Conservation (phyloP, 139 green algal genomes). For the Asterochloris erici region DNA sequence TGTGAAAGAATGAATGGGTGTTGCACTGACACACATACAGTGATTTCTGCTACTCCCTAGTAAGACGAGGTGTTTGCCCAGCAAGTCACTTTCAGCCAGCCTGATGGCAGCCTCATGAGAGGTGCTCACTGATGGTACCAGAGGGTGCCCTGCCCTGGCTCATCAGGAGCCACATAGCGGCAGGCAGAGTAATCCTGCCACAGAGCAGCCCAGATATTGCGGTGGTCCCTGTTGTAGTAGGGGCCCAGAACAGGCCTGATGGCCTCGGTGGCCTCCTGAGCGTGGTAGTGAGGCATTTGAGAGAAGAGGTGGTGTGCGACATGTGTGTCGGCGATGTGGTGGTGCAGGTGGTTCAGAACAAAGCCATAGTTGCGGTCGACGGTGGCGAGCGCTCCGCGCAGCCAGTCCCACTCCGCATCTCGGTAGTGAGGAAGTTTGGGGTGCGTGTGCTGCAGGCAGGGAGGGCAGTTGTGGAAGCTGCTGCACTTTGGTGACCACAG, state of each 20-base stretch:
- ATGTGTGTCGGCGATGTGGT: constrained; percentile 92
- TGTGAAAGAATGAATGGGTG: too few relatives aligned
- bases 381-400: constrained; percentile 82
- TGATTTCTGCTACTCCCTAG: too few relatives aligned
- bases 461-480: too few relatives aligned
- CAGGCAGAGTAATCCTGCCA: constrained; percentile 60
- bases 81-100: too few relatives aligned
- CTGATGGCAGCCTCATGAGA: too few relatives aligned
- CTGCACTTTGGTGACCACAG: too few relatives aligned
- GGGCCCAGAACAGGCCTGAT: constrained; percentile 71
- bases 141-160: constrained; percentile 27
- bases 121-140: constrained; percentile 45
- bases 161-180: constrained; percentile 54
- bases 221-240: constrained; percentile 71
- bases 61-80: too few relatives aligned
- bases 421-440: constrained; percentile 78
- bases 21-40: too few relatives aligned
- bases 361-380: constrained; percentile 85
- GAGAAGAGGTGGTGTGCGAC: constrained; percentile 93
- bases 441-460: constrained; percentile 44
- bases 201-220: constrained; percentile 59
- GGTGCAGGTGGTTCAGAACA: constrained; percentile 65
- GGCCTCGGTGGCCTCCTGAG: constrained; percentile 73
- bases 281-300: constrained; percentile 91
- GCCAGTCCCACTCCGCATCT: constrained; percentile 85